Evolutionary conservation across 2,329 filamentous ascomycete species (phyloP).

Genomic region (Lasiodiplodia sp.): DNA sequence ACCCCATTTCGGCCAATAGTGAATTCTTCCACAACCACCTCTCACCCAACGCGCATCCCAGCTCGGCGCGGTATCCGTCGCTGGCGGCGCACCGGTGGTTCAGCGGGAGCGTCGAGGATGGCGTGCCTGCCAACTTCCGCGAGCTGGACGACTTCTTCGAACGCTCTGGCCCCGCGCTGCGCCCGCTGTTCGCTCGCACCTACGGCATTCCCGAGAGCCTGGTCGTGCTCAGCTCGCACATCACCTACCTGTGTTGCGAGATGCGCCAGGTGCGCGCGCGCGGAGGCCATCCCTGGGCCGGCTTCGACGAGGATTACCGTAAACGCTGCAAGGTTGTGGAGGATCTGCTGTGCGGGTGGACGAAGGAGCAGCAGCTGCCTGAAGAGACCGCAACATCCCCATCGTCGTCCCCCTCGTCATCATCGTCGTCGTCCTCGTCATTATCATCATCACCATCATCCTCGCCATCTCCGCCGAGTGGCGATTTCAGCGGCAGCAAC

Average conservation of each 20-base stretch:
- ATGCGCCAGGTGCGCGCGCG: neutral
- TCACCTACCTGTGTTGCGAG: slow-evolving; percentile 16
- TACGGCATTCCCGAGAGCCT: slow-evolving; percentile 19
- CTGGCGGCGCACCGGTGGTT: slow-evolving; percentile 9
- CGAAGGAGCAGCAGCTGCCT: neutral
- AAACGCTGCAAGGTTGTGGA: slow-evolving; percentile 17
- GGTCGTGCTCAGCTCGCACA: slow-evolving; percentile 16
- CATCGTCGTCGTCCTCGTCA: neutral
- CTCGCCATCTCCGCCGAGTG: no score
- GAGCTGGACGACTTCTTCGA: slow-evolving; percentile 20
- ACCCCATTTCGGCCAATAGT: slow-evolving; percentile 2
- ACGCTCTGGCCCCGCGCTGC: neutral
- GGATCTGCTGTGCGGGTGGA: slow-evolving; percentile 15
- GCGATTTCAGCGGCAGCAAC: no score
- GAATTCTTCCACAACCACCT: neutral
- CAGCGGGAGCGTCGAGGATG: neutral
- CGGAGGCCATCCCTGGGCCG: neutral
- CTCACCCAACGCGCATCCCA: neutral
- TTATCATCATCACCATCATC: neutral
- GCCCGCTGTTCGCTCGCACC: slow-evolving; percentile 7
- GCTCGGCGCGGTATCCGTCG: slow-evolving; percentile 5
- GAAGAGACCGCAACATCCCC: neutral
- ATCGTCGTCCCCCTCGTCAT: neutral
- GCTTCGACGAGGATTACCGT: neutral
- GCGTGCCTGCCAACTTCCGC: neutral